Evolutionary conservation across 768 basidiomycete genomes (phyloP).

Genomic region (Suillus discolor): DNA sequence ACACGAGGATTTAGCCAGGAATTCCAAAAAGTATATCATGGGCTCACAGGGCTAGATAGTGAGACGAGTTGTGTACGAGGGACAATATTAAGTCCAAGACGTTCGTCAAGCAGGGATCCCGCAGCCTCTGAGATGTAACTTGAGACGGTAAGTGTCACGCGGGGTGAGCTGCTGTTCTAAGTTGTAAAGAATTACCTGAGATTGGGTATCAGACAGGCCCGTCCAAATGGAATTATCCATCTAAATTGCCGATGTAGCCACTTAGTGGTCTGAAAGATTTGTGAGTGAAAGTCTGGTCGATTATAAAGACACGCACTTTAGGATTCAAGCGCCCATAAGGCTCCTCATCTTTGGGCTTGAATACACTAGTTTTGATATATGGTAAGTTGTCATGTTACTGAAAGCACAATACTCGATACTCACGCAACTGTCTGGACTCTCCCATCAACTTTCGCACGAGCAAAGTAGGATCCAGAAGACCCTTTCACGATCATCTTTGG

Average conservation of each 20-base stretch:
- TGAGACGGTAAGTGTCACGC: conserved; percentile 4
- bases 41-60: conserved; percentile 65
- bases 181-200: conserved; percentile 54
- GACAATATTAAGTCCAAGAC: conserved; percentile 77
- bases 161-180: not conserved
- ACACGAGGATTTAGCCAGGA: conserved; percentile 7
- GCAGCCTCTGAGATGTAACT: conserved; percentile 92
- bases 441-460: conserved; percentile 78
- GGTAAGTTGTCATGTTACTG: not conserved
- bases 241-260: conserved; percentile 88
- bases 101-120: conserved; percentile 78
- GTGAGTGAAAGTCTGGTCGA: not conserved
- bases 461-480: conserved; percentile 90
- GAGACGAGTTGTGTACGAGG: conserved; percentile 85
- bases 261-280: conserved; percentile 67
- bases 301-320: conserved; percentile 50
- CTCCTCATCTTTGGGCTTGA: conserved; percentile 92
- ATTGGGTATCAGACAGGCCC: conserved; percentile 88
- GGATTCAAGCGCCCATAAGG: conserved; percentile 89
- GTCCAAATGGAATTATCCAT: conserved; percentile 90
- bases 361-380: conserved; percentile 53
- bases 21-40: not conserved
- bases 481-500: conserved; percentile 92
- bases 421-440: conserved; percentile 80
- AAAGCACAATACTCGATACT: conserved; percentile 29